Evolutionary conservation across 176 grass and related monocot species (phyloP).

Genomic region (Phragmites australis): DNA sequence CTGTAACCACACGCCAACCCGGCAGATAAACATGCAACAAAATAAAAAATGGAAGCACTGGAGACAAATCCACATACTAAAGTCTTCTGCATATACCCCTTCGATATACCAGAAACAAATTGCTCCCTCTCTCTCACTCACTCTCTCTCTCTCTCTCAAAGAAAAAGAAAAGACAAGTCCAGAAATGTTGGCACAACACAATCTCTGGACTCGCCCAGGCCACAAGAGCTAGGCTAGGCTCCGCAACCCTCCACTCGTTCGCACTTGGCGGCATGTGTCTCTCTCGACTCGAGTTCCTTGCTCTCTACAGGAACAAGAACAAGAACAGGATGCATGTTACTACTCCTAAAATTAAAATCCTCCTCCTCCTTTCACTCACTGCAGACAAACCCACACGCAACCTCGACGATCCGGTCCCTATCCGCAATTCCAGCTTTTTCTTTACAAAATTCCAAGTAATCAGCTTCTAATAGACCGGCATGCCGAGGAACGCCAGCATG

Average conservation of each 20-base stretch:
- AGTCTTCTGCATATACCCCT: conserved; percentile 48
- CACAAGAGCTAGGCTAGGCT: too few species aligned
- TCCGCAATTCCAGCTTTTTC: background rate
- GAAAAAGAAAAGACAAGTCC: background rate
- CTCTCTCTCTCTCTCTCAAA: conserved; percentile 22
- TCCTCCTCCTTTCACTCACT: background rate
- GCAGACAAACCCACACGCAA: conserved; percentile 37
- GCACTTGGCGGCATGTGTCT: too few species aligned
- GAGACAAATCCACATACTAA: background rate
- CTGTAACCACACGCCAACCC: too few species aligned
- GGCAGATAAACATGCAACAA: too few species aligned
- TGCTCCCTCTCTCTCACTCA: conserved; percentile 11
- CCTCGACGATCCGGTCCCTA: too few species aligned
- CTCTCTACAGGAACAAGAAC: too few species aligned
- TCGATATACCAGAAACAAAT: conserved; percentile 50
- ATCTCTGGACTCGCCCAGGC: background rate
- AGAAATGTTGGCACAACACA: background rate
- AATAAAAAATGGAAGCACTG: too few species aligned
- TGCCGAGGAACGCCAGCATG: conserved; percentile 4
- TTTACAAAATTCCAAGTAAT: background rate
- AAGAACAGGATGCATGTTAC: background rate
- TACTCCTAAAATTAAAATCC: background rate
- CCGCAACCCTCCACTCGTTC: too few species aligned
- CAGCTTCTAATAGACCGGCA: conserved; percentile 35
- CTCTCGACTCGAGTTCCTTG: background rate